These are phyloP conservation scores for Decorospora gaudefroyi DNA, from an alignment of 2,329 filamentous ascomycete species.

Conservation along the genomic window DNA sequence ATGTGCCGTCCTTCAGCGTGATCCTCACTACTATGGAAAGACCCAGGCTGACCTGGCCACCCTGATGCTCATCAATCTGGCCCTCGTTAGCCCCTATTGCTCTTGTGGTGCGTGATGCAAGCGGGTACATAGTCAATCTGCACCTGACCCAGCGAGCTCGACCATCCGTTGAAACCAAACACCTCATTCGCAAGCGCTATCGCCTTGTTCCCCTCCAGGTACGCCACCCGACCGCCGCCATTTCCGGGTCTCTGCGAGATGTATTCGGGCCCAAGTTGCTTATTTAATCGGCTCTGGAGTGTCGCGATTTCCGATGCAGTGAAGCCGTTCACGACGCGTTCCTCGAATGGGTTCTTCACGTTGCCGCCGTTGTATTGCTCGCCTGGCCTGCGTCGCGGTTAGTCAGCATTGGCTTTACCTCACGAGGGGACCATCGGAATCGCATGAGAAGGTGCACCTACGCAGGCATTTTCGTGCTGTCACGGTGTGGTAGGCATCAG, in stretches of 20 bases:
- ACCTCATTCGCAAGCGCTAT: conserved; percentile 94
- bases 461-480: conserved; percentile 43
- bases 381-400: conserved; percentile 40
- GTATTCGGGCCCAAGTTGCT: conserved; percentile 93
- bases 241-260: conserved; percentile 85
- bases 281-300: conserved; percentile 82
- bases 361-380: conserved; percentile 45
- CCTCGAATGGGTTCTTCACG: conserved; percentile 78
- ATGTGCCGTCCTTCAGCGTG: conserved; percentile 90
- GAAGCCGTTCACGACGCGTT: conserved; percentile 75
- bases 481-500: conserved; percentile 30
- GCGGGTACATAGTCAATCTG: conserved; percentile 81
- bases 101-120: background rate
- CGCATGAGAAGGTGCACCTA: conserved; percentile 23
- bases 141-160: conserved; percentile 90
- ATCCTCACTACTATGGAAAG: conserved; percentile 89
- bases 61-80: conserved; percentile 80
- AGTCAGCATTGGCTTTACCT: conserved; percentile 11
- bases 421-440: background rate
- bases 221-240: conserved; percentile 84
- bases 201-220: conserved; percentile 93
- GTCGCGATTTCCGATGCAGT: conserved; percentile 90
- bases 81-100: conserved; percentile 16
- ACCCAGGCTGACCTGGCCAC: conserved; percentile 79
- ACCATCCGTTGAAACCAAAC: conserved; percentile 98